Conservation (phyloP, 2,329 filamentous ascomycete species). For the Nectriaceae sp. region DNA sequence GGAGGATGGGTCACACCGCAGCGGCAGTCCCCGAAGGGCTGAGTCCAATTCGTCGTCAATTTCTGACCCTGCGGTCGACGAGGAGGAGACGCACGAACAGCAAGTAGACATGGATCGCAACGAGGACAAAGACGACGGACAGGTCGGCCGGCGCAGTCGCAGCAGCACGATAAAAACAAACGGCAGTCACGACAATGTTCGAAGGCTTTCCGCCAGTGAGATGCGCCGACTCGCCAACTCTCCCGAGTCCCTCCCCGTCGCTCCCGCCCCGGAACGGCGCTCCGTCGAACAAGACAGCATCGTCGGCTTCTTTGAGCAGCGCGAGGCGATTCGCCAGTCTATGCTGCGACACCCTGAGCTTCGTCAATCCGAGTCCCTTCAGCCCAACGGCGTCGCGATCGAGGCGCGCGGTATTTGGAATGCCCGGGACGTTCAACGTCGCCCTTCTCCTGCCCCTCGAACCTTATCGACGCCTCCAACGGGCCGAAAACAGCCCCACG, state of each 20-base stretch:
- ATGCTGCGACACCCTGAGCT: constrained; percentile 30
- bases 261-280: constrained; percentile 40
- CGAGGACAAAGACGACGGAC: constrained; percentile 3
- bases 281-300: constrained; percentile 41
- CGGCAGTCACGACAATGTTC: constrained; percentile 45
- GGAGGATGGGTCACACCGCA: constrained; percentile 29
- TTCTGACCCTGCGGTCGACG: constrained; percentile 30
- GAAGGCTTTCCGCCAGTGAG: constrained; percentile 58
- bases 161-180: constrained; percentile 34
- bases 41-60: constrained; percentile 32
- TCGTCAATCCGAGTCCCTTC: constrained; percentile 14
- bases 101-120: background rate
- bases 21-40: constrained; percentile 20
- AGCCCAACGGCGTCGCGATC: constrained; percentile 25
- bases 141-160: constrained; percentile 26
- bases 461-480: constrained; percentile 58
- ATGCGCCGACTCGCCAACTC: constrained; percentile 59
- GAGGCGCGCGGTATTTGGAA: constrained; percentile 21
- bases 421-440: constrained; percentile 28
- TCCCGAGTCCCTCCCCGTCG: constrained; percentile 60
- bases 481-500: constrained; percentile 38
- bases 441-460: constrained; percentile 36
- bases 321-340: constrained; percentile 32
- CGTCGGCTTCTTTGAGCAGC: constrained; percentile 24
- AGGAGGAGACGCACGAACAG: constrained; percentile 2